These are phyloP conservation scores for Cutaneotrichosporon mucoides DNA, from an alignment of 1,284 basidiomycete species.

Conservation along the genomic window DNA sequence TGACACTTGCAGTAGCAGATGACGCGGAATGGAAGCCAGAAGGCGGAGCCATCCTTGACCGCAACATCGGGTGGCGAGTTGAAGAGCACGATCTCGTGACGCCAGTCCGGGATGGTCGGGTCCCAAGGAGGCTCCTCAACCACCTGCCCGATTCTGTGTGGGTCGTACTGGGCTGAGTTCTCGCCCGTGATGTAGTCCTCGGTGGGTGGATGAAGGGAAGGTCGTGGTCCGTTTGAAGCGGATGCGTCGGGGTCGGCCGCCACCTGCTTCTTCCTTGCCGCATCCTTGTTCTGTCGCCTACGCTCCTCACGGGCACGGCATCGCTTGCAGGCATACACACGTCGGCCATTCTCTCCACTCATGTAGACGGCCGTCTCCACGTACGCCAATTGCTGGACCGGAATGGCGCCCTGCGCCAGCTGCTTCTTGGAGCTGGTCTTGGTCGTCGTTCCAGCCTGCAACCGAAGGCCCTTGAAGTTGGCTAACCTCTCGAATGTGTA, in stretches of 20 bases:
- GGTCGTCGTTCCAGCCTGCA: conserved; percentile 44
- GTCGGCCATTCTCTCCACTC: conserved; percentile 38
- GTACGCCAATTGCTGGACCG: conserved; percentile 35
- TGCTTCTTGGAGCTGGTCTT: conserved; percentile 45
- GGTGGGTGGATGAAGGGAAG: conserved; percentile 24
- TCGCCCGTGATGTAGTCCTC: conserved; percentile 40
- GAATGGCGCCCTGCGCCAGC: conserved; percentile 37
- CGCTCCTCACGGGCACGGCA: conserved; percentile 78
- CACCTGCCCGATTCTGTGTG: conserved; percentile 32
- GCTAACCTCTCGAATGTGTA: conserved; percentile 37
- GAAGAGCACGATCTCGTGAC: conserved; percentile 80
- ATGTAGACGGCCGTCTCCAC: conserved; percentile 47
- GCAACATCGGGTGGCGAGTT: conserved; percentile 91
- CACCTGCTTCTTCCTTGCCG: conserved; percentile 35
- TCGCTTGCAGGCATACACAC: conserved; percentile 72
- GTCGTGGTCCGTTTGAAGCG: conserved; percentile 13
- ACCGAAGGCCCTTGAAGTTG: conserved; percentile 34
- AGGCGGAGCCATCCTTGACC: conserved; percentile 79
- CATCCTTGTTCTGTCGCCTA: conserved; percentile 38
- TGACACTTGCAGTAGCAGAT: conserved; percentile 99
- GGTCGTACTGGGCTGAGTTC: conserved; percentile 42
- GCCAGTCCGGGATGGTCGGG: conserved; percentile 38
- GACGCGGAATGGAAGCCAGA: conserved; percentile 82
- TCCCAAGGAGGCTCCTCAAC: conserved; percentile 45
- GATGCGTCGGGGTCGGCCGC: conserved; percentile 30